Conservation (phyloP, 345 rosid species). For the Moricandia moricandioides region DNA sequence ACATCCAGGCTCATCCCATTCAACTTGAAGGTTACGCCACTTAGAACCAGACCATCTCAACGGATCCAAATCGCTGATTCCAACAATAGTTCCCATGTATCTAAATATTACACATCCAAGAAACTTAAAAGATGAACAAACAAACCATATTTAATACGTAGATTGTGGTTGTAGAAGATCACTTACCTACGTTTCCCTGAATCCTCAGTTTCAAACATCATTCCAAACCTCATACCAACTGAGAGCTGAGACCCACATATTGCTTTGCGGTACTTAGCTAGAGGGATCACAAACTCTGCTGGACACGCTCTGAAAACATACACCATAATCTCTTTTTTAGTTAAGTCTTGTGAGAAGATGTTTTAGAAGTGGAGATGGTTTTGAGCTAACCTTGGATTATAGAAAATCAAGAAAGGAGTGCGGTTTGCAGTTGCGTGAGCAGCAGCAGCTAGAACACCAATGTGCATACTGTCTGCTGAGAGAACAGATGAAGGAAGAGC, state of each 20-base stretch:
- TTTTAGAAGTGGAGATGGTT: background rate
- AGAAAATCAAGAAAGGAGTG: conserved; percentile 86
- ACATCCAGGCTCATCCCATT: conserved; percentile 99
- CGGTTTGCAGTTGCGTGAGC: conserved; percentile 92
- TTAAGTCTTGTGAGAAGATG: background rate
- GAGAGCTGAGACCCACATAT: conserved; percentile 84
- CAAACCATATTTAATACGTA: background rate
- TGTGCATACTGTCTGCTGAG: conserved; percentile 98
- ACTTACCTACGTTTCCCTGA: conserved; percentile 84
- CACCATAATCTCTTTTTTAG: background rate
- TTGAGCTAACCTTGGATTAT: conserved; percentile 79
- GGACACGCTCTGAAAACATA: conserved; percentile 77
- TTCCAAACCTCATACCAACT: conserved; percentile 96
- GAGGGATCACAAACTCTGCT: conserved; percentile 87
- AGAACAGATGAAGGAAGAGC: conserved; percentile 88
- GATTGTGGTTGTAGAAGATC: background rate
- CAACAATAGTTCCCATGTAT: conserved; percentile 96
- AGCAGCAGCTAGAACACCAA: conserved; percentile 99
- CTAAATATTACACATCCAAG: conserved; percentile 40
- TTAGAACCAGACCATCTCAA: conserved; percentile 96
- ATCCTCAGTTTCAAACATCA: conserved; percentile 99
- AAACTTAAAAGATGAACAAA: background rate
- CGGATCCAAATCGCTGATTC: conserved; percentile 82
- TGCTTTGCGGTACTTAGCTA: conserved; percentile 75
- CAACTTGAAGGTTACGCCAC: conserved; percentile 99